Percentiles rank a stretch among this genome's conserved stretches.
Conservation (phyloP, 495 filamentous ascomycete genomes). For the Neurospora sp. region DNA sequence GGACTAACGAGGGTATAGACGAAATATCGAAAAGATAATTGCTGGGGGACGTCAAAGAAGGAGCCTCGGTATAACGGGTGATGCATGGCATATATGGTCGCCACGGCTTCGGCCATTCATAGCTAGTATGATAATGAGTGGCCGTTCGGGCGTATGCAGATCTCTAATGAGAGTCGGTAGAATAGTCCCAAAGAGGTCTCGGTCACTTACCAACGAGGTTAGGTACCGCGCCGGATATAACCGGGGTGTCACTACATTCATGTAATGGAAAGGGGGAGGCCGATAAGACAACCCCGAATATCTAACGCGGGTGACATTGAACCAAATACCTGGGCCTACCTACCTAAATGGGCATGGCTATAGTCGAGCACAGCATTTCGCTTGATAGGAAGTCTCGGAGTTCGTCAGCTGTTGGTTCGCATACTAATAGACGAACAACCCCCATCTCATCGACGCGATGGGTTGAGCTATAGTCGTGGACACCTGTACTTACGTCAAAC, state of each 20-base stretch:
- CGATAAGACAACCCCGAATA: neutral
- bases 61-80: neutral
- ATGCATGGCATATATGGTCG: neutral
- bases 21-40: neutral
- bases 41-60: neutral
- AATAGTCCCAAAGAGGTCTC: neutral
- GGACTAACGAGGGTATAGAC: neutral
- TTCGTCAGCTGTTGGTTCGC: neutral
- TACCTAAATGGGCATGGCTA: neutral
- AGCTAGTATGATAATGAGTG: neutral
- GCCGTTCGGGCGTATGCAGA: neutral
- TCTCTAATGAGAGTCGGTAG: neutral
- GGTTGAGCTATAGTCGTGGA: neutral
- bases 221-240: neutral
- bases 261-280: neutral
- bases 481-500: neutral
- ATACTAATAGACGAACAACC: neutral
- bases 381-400: neutral
- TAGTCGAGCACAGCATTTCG: neutral
- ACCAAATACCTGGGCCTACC: neutral
- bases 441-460: neutral
- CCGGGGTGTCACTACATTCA: neutral
- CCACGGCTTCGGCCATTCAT: neutral
- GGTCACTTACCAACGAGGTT: neutral
- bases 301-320: neutral